Percentiles rank a stretch among this genome's conserved stretches.
Conservation (phyloP, 768 basidiomycete species). For the Suillus americanus region DNA sequence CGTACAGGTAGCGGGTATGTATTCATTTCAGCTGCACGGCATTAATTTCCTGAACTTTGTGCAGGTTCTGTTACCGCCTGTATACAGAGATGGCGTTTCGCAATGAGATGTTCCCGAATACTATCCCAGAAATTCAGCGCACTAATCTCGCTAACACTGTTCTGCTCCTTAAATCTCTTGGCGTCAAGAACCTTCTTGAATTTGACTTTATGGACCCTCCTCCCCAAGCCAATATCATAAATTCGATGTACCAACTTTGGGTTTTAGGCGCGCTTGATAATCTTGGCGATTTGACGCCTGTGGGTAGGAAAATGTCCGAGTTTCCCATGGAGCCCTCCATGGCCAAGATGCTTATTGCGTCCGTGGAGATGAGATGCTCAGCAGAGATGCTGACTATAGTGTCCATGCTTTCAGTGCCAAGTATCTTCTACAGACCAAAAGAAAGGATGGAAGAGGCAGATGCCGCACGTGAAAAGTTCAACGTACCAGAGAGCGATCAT, state of each 20-base stretch:
- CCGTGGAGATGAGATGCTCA: conserved; percentile 91
- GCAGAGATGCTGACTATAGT: conserved; percentile 98
- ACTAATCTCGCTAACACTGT: conserved; percentile 99
- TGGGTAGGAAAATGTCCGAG: conserved; percentile 96
- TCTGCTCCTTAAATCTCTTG: conserved; percentile 88
- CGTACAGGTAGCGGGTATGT: conserved; percentile 92
- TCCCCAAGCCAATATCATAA: conserved; percentile 98
- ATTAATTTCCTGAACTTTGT: neutral
- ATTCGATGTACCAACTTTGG: conserved; percentile 99
- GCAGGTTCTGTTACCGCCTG: conserved; percentile 90
- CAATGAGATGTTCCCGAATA: conserved; percentile 94
- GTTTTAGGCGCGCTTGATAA: conserved; percentile 97
- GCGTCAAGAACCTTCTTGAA: conserved; percentile 95
- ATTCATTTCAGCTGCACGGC: neutral
- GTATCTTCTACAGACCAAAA: conserved; percentile 96
- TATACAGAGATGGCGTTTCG: conserved; percentile 97
- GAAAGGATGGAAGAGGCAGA: conserved; percentile 98
- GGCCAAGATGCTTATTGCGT: conserved; percentile 94
- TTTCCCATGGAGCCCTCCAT: conserved; percentile 99
- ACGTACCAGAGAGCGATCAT: conserved; percentile 98
- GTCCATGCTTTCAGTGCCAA: conserved; percentile 97
- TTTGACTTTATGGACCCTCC: conserved; percentile 99
- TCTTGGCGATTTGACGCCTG: conserved; percentile 90
- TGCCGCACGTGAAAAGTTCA: conserved; percentile 96
- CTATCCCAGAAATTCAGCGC: conserved; percentile 97